Conservation (phyloP, 2,329 filamentous ascomycete species). For the Aureobasidium sp. region DNA sequence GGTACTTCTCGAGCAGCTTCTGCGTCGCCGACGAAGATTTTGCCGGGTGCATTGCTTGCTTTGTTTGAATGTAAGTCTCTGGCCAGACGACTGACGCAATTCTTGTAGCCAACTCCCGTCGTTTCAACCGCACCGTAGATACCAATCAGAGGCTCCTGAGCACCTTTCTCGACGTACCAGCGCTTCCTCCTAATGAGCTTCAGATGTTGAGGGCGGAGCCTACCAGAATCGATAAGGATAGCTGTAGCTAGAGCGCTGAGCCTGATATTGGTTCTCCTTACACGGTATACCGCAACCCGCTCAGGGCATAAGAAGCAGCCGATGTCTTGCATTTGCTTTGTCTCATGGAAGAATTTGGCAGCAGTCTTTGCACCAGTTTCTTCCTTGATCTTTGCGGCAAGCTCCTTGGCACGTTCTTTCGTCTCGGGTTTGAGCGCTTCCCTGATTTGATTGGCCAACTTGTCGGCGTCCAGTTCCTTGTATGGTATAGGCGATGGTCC, state of each 20-base stretch:
- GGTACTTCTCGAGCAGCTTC: background rate
- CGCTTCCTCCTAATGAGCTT: constrained; percentile 1
- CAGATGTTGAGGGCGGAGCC: background rate
- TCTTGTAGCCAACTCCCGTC: constrained; percentile 1
- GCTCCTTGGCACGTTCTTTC: constrained; percentile 28
- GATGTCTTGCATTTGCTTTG: background rate
- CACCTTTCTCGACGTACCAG: constrained; percentile 11
- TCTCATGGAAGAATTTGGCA: constrained; percentile 32
- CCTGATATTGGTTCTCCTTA: constrained; percentile 53
- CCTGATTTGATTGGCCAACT: constrained; percentile 38
- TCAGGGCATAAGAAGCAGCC: constrained; percentile 55
- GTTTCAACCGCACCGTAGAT: background rate
- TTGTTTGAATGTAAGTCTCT: background rate
- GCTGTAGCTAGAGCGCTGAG: constrained; percentile 60
- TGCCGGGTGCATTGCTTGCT: background rate
- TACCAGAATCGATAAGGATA: background rate
- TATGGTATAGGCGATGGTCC: constrained; percentile 42
- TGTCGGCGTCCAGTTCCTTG: constrained; percentile 35
- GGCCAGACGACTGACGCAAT: background rate
- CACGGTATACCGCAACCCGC: constrained; percentile 60
- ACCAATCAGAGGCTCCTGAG: constrained; percentile 7
- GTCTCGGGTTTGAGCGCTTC: constrained; percentile 34
- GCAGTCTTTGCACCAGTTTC: constrained; percentile 32
- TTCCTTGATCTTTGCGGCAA: constrained; percentile 32
- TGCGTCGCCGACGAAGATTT: background rate